phyloP scores from a whole-genome alignment of 192 early-diverging fungal species.

The Entrophospora sp. region DNA sequence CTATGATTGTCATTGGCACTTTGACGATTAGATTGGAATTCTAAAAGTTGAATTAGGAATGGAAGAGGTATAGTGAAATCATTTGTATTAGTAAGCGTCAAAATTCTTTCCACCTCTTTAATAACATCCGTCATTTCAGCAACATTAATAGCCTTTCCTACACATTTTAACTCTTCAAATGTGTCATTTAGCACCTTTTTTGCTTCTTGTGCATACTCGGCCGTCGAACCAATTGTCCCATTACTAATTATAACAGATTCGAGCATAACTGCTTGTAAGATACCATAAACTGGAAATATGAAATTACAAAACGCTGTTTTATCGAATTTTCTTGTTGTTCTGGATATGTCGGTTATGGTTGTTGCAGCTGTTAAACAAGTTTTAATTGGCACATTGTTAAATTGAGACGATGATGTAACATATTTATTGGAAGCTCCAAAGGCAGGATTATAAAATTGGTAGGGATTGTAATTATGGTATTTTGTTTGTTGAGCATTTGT shows the following conservation, averaged over 20 bases:
- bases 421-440: no score
- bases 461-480: no score
- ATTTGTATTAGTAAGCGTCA: constrained; percentile 7
- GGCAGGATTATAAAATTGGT: no score
- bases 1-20: no score
- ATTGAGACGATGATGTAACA: neutral
- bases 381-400: constrained; percentile 4
- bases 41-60: no score
- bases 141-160: neutral
- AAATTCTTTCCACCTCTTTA: constrained; percentile 7
- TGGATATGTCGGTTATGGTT: constrained; percentile 19
- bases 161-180: constrained; percentile 2
- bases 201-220: neutral
- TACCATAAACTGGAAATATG: constrained; percentile 8
- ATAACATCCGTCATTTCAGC: neutral
- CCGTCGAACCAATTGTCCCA: no score
- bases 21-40: no score
- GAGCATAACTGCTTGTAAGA: constrained; percentile 7
- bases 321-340: constrained; percentile 5
- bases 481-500: neutral
- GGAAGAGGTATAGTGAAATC: no score
- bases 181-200: constrained; percentile 15
- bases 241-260: constrained; percentile 13
- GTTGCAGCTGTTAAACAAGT: constrained; percentile 14
- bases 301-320: constrained; percentile 5